Base-by-base conservation (phyloP, 768 basidiomycete genomes). In the Chlorophyllum brunneum region DNA sequence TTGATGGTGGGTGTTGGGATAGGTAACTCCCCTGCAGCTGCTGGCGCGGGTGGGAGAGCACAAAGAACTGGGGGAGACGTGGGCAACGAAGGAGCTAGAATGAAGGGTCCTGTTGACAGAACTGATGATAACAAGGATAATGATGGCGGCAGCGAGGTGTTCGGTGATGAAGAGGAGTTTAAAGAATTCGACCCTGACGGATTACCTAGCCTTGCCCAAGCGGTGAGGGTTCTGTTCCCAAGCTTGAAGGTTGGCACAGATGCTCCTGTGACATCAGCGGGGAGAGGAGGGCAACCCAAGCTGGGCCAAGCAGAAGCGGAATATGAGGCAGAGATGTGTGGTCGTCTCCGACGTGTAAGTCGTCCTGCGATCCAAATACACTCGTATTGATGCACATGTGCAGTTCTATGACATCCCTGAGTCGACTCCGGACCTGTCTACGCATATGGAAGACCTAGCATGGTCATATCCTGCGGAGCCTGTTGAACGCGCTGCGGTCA, bases 401-500 rank as follows among this genome's bases (percentile, higher is more conserved):
- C 41, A 92, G 90, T 92, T 93, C 65, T 83, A 86, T 56, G 83
- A 86, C 47, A 80, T 92, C 44, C 86, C 88, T 7, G 66, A 73
- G 5, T 75, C 81, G 15, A 86, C 86, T 0, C 84, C 84, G 0
- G 88, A 92, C 63, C 73, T 92, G 20, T 79, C 85, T 2, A 86
- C 84, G 1, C 88, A 92, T 58, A 82, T 92, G 81, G 87, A 89
- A 61, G 77, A 83, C 58, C 70, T 88, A 3, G 86, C 88, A 1
- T 85, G 84, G 81, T 80, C 82, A 59, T 92, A 84, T 63, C 88
- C 91, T 26, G 83, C 86, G 1, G 88, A 92, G 59, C 85, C 88
- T 18, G 79, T 92, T 13, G 90, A 93, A 61, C 77, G 88, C 16
- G 83, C 86, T 24, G 82, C 86, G 0, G 74, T 90, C 4, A 73